These are phyloP conservation scores for Stemphylium lycopersici DNA, from an alignment of 2,329 filamentous ascomycete species.

Conservation along the genomic window DNA sequence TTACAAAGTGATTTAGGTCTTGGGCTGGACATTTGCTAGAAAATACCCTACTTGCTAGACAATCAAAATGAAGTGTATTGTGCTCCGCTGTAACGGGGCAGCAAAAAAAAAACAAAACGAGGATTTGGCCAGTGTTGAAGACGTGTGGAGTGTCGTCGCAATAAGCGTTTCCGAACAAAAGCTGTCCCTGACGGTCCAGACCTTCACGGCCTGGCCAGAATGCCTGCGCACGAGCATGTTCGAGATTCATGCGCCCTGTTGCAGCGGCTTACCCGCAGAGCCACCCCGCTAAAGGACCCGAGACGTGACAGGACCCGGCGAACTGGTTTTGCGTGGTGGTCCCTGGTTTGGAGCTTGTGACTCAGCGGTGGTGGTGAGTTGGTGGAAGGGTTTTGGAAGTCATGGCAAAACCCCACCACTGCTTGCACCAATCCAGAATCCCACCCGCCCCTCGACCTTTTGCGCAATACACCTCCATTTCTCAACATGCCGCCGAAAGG, in stretches of 20 bases:
- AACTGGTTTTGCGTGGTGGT: slow-evolving; percentile 22
- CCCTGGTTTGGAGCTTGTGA: slow-evolving; percentile 18
- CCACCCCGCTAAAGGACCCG: slow-evolving; percentile 30
- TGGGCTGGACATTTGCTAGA: slow-evolving; percentile 10
- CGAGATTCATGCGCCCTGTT: slow-evolving; percentile 19
- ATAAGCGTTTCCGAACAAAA: slow-evolving; percentile 42
- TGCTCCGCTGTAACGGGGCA: background rate
- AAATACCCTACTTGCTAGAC: slow-evolving; percentile 17
- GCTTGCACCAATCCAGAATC: slow-evolving; percentile 13
- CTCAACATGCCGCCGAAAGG: slow-evolving; percentile 56
- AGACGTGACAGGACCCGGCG: slow-evolving; percentile 27
- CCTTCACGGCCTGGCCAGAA: slow-evolving; percentile 23
- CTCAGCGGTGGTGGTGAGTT: slow-evolving; percentile 20
- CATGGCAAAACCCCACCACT: slow-evolving; percentile 18
- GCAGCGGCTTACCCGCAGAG: slow-evolving; percentile 32
- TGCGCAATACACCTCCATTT: slow-evolving; percentile 1
- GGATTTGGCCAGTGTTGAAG: background rate
- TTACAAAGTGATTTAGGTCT: background rate
- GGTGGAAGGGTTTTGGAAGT: slow-evolving; percentile 17
- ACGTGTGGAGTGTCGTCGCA: slow-evolving; percentile 34
- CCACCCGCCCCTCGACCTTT: slow-evolving; percentile 12
- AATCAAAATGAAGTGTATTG: slow-evolving; percentile 8
- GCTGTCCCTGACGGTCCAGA: slow-evolving; percentile 37
- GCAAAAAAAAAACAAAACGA: too few species aligned
- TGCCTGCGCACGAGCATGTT: slow-evolving; percentile 26